Percentiles rank a stretch among this genome's conserved stretches.
phyloP scores from a whole-genome alignment of 768 basidiomycete species.

The Leccinum subtestaceum region DNA sequence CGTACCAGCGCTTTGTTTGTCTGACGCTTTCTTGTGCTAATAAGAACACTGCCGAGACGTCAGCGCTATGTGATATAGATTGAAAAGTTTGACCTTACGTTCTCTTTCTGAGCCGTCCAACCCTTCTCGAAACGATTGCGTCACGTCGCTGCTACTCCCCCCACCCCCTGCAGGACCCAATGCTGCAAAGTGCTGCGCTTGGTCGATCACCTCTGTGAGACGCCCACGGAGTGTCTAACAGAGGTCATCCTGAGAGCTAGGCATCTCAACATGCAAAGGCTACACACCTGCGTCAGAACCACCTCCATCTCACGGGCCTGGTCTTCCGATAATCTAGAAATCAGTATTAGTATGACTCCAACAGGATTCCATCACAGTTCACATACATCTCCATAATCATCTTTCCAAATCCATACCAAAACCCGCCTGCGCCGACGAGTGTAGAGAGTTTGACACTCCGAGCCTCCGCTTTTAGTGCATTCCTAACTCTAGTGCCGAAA shows the following conservation, averaged over 20 bases:
- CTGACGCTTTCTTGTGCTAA: conserved; percentile 82
- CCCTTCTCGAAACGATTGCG: conserved; percentile 84
- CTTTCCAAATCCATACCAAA: conserved; percentile 93
- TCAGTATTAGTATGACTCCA: conserved; percentile 1
- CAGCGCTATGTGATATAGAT: conserved; percentile 3
- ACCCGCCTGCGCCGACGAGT: conserved; percentile 82
- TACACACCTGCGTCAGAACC: conserved; percentile 62
- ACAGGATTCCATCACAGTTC: background rate
- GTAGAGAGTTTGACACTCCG: conserved; percentile 78
- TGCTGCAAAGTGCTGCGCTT: conserved; percentile 84
- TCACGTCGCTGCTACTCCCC: conserved; percentile 52
- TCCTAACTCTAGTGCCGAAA: conserved; percentile 72
- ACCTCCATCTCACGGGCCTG: conserved; percentile 71
- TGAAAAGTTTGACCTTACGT: conserved; percentile 48
- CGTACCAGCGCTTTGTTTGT: conserved; percentile 81
- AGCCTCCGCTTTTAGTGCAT: conserved; percentile 87
- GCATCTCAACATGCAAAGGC: conserved; percentile 7
- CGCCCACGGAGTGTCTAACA: conserved; percentile 72
- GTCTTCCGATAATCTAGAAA: conserved; percentile 66
- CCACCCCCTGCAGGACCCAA: conserved; percentile 59
- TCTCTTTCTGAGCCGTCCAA: conserved; percentile 92
- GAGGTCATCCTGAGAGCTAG: conserved; percentile 1
- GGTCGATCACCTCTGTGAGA: conserved; percentile 76
- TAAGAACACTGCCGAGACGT: conserved; percentile 61
- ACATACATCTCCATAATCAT: conserved; percentile 79